A percentile compares a stretch with the other conserved stretches of the same genome.
These are phyloP conservation scores for Isatis tinctoria DNA, from an alignment of 345 rosid species.

Conservation along the genomic window DNA sequence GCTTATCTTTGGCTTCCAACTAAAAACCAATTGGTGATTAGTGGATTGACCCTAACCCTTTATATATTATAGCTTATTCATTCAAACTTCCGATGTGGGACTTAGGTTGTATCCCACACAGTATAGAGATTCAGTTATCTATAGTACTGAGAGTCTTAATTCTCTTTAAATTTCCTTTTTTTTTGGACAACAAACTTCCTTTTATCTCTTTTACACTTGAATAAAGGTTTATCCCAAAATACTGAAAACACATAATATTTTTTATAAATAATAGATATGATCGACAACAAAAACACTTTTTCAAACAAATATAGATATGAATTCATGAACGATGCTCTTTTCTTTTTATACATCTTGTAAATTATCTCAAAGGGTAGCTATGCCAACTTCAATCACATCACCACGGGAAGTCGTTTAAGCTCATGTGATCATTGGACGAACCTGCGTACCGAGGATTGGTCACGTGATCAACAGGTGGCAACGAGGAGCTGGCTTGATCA, in stretches of 20 bases:
- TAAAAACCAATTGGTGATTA: too few relatives aligned
- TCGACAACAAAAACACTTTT: not conserved
- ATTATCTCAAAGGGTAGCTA: not conserved
- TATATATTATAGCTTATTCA: too few relatives aligned
- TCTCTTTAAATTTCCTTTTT: too few relatives aligned
- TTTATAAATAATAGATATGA: not conserved
- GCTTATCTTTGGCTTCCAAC: too few relatives aligned
- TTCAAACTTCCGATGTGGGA: too few relatives aligned
- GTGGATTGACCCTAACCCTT: too few relatives aligned
- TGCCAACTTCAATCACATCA: conserved; percentile 7
- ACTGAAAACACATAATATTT: not conserved
- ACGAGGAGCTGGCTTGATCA: conserved; percentile 8
- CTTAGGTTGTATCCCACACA: too few relatives aligned
- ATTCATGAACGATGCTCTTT: not conserved
- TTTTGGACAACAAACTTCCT: too few relatives aligned
- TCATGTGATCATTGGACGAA: conserved; percentile 7
- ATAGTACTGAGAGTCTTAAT: too few relatives aligned
- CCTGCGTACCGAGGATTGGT: not conserved
- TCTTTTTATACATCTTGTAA: conserved; percentile 1
- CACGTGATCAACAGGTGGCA: not conserved
- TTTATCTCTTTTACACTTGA: too few relatives aligned
- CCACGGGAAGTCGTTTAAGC: not conserved
- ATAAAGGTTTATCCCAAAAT: too few relatives aligned
- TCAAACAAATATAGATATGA: not conserved
- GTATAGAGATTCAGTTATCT: too few relatives aligned